Base-by-base conservation (phyloP, 176 grass and related monocot genomes). In the Triticum turgidum region DNA sequence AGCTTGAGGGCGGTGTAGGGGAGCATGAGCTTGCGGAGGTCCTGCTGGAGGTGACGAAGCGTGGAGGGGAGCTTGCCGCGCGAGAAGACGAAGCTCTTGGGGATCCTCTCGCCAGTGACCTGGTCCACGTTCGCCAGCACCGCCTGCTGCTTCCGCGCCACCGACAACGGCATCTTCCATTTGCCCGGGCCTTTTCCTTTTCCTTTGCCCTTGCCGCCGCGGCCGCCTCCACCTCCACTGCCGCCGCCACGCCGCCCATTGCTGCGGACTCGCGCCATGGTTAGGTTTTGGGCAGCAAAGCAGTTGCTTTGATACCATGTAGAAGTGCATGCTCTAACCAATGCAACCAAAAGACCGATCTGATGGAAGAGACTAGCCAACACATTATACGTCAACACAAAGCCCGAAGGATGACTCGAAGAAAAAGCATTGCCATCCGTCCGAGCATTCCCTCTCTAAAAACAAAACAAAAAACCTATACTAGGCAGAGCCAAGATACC, bases 41-140 rank as follows among this genome's bases (percentile, higher is more conserved):
- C 96, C 68, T 91, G 82, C 79, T 96, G 90, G 24, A 98, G 90
- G 56, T 98, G 92, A 14, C 86, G 94, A 59, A 98, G 92, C 56
- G 87, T 91, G 52, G 81, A 84, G 10, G 96, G 90, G 11, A 96
- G 76, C 85, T 95, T 98, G 42, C 93, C 96, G 38, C 96, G 91
- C 5, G 90, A 86, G 69, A 98, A 98, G 14, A 98, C 91, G 29
- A 98, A 98, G 82, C 93, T 98, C 90, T 94, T 94, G 2, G 96
- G 96, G 76, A 98, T 92, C 91, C 90, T 98, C 56, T 65, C 76
- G 6, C 96, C 92, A n/a, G 90, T 96, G 65, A 98, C 87, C 84
- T 96, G 92, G 85, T 98, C 90, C 14, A 98, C 93, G 76, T 66
- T 85, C 13, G 88, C 87, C 82, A 47, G 37, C 18, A 72, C 74